These are phyloP conservation scores for Xylaria sp. DNA, from an alignment of 2,329 filamentous ascomycete genomes.

Conservation along the genomic window DNA sequence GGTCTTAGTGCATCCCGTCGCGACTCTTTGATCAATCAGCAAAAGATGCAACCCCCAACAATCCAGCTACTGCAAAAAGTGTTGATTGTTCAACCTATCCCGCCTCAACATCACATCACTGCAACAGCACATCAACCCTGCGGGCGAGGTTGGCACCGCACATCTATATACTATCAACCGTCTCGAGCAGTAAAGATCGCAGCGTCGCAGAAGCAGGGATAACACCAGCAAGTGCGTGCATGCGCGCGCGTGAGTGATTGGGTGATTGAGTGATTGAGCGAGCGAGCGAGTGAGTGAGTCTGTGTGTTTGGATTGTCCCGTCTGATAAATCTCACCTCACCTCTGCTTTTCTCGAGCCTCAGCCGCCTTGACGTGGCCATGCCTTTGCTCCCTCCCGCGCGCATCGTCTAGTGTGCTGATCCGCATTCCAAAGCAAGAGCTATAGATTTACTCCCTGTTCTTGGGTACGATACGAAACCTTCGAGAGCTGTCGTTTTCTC, in stretches of 20 bases:
- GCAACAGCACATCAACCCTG: constrained; percentile 10
- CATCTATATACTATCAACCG: not conserved
- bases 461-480: not conserved
- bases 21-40: constrained; percentile 35
- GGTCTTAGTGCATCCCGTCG: constrained; percentile 14
- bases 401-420: constrained; percentile 24
- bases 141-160: not conserved
- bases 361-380: not conserved
- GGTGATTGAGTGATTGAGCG: too few relatives aligned
- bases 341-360: not conserved
- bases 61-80: constrained; percentile 18
- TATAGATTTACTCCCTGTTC: not conserved
- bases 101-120: constrained; percentile 16
- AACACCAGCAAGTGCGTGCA: constrained; percentile 14
- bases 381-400: not conserved
- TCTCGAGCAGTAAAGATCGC: not conserved
- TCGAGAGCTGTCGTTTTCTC: too few relatives aligned
- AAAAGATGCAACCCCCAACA: constrained; percentile 10
- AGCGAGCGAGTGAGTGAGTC: constrained; percentile 23
- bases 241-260: constrained; percentile 23
- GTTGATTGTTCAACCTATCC: constrained; percentile 13
- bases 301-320: not conserved
- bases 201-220: constrained; percentile 7
- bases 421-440: constrained; percentile 13
- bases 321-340: constrained; percentile 6